phyloP scores from a whole-genome alignment of 768 basidiomycete species.

The Leccinum ochraceum region DNA sequence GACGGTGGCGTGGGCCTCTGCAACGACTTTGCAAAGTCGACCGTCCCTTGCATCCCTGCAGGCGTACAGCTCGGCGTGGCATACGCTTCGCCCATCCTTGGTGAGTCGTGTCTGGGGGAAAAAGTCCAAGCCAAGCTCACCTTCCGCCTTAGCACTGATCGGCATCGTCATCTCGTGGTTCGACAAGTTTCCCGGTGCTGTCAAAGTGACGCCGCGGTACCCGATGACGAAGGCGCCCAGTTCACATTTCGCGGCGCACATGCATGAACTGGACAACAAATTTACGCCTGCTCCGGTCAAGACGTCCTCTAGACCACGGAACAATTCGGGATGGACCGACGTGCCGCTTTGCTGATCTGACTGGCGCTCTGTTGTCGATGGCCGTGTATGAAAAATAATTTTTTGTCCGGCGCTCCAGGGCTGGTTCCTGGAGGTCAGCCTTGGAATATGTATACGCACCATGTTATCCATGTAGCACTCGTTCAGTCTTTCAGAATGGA shows the following conservation, averaged over 20 bases:
- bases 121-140: not conserved
- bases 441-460: not conserved
- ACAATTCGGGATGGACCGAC: slow-evolving; percentile 26
- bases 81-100: slow-evolving; percentile 26
- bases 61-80: slow-evolving; percentile 30
- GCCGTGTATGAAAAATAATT: not conserved
- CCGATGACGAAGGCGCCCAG: slow-evolving; percentile 33
- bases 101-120: slow-evolving; percentile 25
- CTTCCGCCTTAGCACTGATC: slow-evolving; percentile 16
- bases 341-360: slow-evolving; percentile 19
- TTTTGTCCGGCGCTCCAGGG: slow-evolving; percentile 1
- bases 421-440: slow-evolving; percentile 16
- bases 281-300: slow-evolving; percentile 17
- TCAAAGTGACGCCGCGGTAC: slow-evolving; percentile 28
- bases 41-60: slow-evolving; percentile 24
- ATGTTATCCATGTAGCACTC: slow-evolving; percentile 8
- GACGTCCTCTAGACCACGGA: slow-evolving; percentile 8
- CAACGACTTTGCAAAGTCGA: slow-evolving; percentile 30
- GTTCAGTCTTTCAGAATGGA: slow-evolving; percentile 4
- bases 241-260: slow-evolving; percentile 25
- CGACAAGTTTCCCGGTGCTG: slow-evolving; percentile 30
- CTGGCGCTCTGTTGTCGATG: not conserved
- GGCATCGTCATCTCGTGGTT: slow-evolving; percentile 29
- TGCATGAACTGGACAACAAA: slow-evolving; percentile 22
- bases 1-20: slow-evolving; percentile 24